A percentile compares a stretch with the other conserved stretches of the same genome.
Evolutionary conservation across 2,329 filamentous ascomycete species (phyloP).

Genomic region (Beauveria bassiana): DNA sequence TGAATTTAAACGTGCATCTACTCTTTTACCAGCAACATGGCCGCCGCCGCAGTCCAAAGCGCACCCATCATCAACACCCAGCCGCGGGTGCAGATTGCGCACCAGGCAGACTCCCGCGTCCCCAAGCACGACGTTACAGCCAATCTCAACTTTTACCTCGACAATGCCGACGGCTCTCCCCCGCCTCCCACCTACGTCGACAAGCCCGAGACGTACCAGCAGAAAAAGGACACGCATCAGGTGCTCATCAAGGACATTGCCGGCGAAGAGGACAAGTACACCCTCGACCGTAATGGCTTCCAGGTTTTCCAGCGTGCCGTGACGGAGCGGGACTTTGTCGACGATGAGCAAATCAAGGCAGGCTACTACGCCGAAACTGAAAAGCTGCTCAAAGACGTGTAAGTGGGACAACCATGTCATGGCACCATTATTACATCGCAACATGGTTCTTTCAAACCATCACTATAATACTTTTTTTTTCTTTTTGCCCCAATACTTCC

Average conservation of each 20-base stretch:
- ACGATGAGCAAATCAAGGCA: slow-evolving; percentile 54
- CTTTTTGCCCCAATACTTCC: no score
- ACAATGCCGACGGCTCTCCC: slow-evolving; percentile 33
- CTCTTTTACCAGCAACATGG: slow-evolving; percentile 15
- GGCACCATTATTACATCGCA: no score
- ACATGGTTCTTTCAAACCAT: no score
- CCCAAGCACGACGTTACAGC: slow-evolving; percentile 25
- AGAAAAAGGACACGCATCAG: slow-evolving; percentile 20
- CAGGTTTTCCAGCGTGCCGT: slow-evolving; percentile 24
- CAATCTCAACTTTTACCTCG: slow-evolving; percentile 31
- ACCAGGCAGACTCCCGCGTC: not conserved
- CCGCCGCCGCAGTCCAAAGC: slow-evolving; percentile 18
- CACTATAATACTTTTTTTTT: no score
- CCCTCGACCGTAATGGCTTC: slow-evolving; percentile 32
- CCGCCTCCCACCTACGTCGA: slow-evolving; percentile 28
- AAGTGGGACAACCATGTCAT: slow-evolving; percentile 14
- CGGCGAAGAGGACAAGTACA: slow-evolving; percentile 27
- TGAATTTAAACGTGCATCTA: not conserved
- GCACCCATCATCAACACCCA: slow-evolving; percentile 7
- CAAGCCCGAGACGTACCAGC: slow-evolving; percentile 26
- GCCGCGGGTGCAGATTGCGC: slow-evolving; percentile 9
- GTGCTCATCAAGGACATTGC: slow-evolving; percentile 29
- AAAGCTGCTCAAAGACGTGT: slow-evolving; percentile 53
- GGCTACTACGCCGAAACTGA: slow-evolving; percentile 69
- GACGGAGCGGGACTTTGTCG: slow-evolving; percentile 31